Evolutionary conservation across 2,329 filamentous ascomycete species (phyloP).

Genomic region (Alternaria sp.): DNA sequence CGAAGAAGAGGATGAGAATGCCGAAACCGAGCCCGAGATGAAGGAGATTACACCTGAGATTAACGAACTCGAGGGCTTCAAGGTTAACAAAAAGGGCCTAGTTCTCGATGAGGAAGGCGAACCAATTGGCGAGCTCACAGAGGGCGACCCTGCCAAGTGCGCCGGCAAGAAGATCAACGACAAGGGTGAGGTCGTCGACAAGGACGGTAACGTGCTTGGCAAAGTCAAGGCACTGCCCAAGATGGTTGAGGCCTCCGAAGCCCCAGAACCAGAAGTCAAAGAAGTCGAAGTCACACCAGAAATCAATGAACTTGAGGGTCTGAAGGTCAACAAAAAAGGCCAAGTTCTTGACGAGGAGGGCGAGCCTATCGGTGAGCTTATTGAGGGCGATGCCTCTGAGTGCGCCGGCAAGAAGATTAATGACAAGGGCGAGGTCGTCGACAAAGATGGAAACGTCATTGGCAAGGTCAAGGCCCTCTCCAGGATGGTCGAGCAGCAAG

Average conservation of each 20-base stretch:
- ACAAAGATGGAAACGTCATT: conserved; percentile 69
- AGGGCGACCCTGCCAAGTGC: conserved; percentile 69
- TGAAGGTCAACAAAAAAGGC: conserved; percentile 68
- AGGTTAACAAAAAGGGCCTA: conserved; percentile 67
- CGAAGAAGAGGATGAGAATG: conserved; percentile 9
- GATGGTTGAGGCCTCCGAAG: conserved; percentile 39
- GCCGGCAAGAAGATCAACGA: conserved; percentile 71
- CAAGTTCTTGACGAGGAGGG: conserved; percentile 62
- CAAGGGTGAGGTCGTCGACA: conserved; percentile 71
- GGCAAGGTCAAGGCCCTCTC: conserved; percentile 66
- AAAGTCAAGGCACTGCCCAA: conserved; percentile 64
- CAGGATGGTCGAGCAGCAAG: conserved; percentile 51
- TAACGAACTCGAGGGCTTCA: conserved; percentile 61
- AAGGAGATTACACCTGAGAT: conserved; percentile 56
- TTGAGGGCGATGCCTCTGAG: conserved; percentile 66
- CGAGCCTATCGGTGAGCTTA: conserved; percentile 62
- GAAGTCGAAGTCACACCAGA: conserved; percentile 54
- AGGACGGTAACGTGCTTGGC: conserved; percentile 69
- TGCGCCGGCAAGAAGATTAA: conserved; percentile 73
- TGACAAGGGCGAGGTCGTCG: conserved; percentile 69
- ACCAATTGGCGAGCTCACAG: conserved; percentile 61
- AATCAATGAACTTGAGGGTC: conserved; percentile 59
- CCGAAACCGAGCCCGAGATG: conserved; percentile 50
- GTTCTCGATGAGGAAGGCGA: conserved; percentile 63
- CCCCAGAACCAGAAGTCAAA: conserved; percentile 51